Conservation (phyloP, 352 stramenopile species). For the Halophytophthora polymorphica region DNA sequence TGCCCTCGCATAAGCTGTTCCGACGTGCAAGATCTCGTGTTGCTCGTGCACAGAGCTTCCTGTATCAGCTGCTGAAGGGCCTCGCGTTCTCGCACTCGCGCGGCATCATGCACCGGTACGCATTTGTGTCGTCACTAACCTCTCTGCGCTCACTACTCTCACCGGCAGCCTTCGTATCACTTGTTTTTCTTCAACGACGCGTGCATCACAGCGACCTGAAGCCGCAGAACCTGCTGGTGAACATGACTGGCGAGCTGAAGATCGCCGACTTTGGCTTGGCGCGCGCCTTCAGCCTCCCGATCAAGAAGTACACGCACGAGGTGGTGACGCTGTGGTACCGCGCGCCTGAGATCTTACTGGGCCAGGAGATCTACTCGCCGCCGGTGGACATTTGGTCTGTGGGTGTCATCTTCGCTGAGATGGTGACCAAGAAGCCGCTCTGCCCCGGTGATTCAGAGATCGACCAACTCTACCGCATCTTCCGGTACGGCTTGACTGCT, state of each 20-base stretch:
- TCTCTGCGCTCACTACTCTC: not conserved
- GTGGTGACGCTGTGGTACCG: slow-evolving; percentile 99
- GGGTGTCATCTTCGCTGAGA: slow-evolving; percentile 85
- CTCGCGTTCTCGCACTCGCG: slow-evolving; percentile 86
- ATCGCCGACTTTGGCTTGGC: slow-evolving; percentile 99
- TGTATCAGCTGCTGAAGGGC: slow-evolving; percentile 87
- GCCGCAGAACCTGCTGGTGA: slow-evolving; percentile 97
- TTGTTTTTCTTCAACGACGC: not conserved
- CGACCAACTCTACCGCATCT: slow-evolving; percentile 87
- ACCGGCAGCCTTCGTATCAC: not conserved
- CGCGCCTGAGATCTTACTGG: slow-evolving; percentile 97
- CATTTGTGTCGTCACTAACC: slow-evolving; percentile 1
- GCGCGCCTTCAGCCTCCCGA: slow-evolving; percentile 95
- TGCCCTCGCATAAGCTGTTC: not conserved
- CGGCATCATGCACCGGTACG: slow-evolving; percentile 86
- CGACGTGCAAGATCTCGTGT: not conserved
- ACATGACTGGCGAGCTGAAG: slow-evolving; percentile 92
- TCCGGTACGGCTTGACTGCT: slow-evolving; percentile 34
- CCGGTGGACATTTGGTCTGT: slow-evolving; percentile 88
- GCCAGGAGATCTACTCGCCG: slow-evolving; percentile 86
- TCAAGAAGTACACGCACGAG: slow-evolving; percentile 97
- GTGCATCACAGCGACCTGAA: slow-evolving; percentile 91
- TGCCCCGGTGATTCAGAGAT: slow-evolving; percentile 86
- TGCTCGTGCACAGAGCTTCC: slow-evolving; percentile 34
- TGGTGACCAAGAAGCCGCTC: slow-evolving; percentile 79